Percentiles rank a stretch among this genome's conserved stretches.
These are phyloP conservation scores for Globisporangium lucens DNA, from an alignment of 352 stramenopile species.

Conservation along the genomic window DNA sequence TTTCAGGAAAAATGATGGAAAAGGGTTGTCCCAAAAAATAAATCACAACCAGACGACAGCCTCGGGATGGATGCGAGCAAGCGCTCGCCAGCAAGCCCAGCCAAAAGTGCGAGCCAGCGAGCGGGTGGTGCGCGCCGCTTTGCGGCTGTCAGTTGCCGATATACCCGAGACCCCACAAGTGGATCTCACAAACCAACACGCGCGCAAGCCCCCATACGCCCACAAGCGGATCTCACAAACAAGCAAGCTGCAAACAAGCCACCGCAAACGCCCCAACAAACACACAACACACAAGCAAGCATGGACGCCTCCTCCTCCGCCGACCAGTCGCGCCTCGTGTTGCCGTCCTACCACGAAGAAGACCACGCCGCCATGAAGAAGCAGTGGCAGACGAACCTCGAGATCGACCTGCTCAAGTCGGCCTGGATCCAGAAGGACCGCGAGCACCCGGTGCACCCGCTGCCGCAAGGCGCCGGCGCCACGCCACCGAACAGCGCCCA, in stretches of 20 bases:
- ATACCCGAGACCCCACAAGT: conserved; percentile 17
- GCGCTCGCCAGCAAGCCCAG: background rate
- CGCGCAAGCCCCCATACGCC: background rate
- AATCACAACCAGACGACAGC: conserved; percentile 3
- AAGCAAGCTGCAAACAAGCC: background rate
- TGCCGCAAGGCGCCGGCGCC: conserved; percentile 4
- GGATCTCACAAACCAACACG: background rate
- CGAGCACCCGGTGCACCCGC: conserved; percentile 22
- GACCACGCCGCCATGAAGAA: conserved; percentile 55
- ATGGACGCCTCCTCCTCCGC: conserved; percentile 35
- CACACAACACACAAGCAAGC: background rate
- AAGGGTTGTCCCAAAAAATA: background rate
- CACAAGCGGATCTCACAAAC: too few species aligned
- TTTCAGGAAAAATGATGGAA: conserved; percentile 1
- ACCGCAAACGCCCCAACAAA: background rate
- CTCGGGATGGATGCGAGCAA: background rate
- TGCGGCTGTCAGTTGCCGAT: conserved; percentile 21
- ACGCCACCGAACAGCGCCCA: conserved; percentile 2
- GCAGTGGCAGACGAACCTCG: conserved; percentile 60
- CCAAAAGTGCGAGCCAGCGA: background rate
- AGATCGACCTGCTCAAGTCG: conserved; percentile 62
- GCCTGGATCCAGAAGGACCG: conserved; percentile 62
- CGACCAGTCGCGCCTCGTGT: conserved; percentile 19
- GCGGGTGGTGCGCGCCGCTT: conserved; percentile 15
- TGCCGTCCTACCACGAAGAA: conserved; percentile 21